A percentile compares a stretch with the other conserved stretches of the same genome.
Conservation (phyloP, 2,329 filamentous ascomycete species). For the Fusarium sublunatum region DNA sequence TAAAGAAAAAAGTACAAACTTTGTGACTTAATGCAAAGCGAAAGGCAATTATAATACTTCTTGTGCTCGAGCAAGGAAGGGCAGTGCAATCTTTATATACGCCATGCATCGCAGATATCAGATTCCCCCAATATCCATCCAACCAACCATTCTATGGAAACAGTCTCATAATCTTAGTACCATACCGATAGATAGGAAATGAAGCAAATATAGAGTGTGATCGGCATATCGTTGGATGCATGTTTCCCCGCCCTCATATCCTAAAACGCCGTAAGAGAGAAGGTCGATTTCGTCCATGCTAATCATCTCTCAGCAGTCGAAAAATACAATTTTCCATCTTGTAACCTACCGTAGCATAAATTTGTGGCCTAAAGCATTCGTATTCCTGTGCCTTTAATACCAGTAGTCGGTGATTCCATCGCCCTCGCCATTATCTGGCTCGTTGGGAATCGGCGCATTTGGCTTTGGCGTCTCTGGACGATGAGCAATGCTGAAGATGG, state of each 20-base stretch:
- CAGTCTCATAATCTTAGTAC: not conserved
- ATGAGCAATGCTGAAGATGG: constrained; percentile 27
- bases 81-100: not conserved
- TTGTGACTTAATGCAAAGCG: too few species aligned
- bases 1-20: not conserved
- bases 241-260: not conserved
- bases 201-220: not conserved
- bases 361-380: not conserved
- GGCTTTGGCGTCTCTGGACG: constrained; percentile 50
- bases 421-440: constrained; percentile 48
- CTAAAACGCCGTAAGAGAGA: constrained; percentile 18
- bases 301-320: constrained; percentile 30
- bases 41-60: too few species aligned
- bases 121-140: not conserved
- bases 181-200: too few species aligned
- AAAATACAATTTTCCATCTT: constrained; percentile 3
- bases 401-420: constrained; percentile 49
- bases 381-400: constrained; percentile 4
- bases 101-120: too few species aligned
- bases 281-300: constrained; percentile 21
- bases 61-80: too few species aligned
- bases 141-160: constrained; percentile 2
- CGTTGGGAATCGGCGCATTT: constrained; percentile 47
- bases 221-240: constrained; percentile 9
- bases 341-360: constrained; percentile 22